phyloP scores from a whole-genome alignment of 768 basidiomycete species.

The Boletus coccyginus region DNA sequence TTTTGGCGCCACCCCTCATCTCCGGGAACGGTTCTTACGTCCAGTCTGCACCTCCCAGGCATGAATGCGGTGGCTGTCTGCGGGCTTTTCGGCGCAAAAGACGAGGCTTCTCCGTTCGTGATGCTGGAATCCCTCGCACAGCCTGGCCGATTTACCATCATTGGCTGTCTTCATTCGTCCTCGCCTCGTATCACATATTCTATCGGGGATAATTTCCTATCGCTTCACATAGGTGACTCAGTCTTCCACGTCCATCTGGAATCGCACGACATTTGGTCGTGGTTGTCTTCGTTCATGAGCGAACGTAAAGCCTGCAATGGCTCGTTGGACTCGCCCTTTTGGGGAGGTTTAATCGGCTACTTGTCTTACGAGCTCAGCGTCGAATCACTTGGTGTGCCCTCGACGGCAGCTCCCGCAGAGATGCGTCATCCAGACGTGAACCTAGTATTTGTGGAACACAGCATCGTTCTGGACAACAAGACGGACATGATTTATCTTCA shows the following conservation, averaged over 20 bases:
- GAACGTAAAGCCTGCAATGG: slow-evolving; percentile 47
- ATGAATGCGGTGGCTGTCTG: slow-evolving; percentile 48
- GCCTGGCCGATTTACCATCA: slow-evolving; percentile 72
- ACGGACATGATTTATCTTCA: slow-evolving; percentile 58
- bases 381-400: slow-evolving; percentile 46
- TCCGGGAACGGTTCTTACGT: slow-evolving; percentile 35
- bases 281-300: slow-evolving; percentile 71
- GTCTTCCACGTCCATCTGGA: slow-evolving; percentile 42
- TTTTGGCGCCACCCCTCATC: slow-evolving; percentile 55
- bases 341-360: slow-evolving; percentile 79
- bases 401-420: slow-evolving; percentile 27
- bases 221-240: slow-evolving; percentile 39
- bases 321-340: slow-evolving; percentile 60
- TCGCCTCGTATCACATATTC: slow-evolving; percentile 59
- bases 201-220: slow-evolving; percentile 48
- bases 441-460: slow-evolving; percentile 74
- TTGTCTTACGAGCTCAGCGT: slow-evolving; percentile 81
- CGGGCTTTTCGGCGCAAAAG: slow-evolving; percentile 57
- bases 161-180: slow-evolving; percentile 55
- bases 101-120: slow-evolving; percentile 62
- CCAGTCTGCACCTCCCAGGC: slow-evolving; percentile 41
- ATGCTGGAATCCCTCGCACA: slow-evolving; percentile 74
- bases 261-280: slow-evolving; percentile 63
- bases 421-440: slow-evolving; percentile 67
- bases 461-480: slow-evolving; percentile 61